Percentiles rank a stretch among this genome's conserved stretches.
phyloP scores from a whole-genome alignment of 2,329 filamentous ascomycete genomes.

The Hortaea werneckii region DNA sequence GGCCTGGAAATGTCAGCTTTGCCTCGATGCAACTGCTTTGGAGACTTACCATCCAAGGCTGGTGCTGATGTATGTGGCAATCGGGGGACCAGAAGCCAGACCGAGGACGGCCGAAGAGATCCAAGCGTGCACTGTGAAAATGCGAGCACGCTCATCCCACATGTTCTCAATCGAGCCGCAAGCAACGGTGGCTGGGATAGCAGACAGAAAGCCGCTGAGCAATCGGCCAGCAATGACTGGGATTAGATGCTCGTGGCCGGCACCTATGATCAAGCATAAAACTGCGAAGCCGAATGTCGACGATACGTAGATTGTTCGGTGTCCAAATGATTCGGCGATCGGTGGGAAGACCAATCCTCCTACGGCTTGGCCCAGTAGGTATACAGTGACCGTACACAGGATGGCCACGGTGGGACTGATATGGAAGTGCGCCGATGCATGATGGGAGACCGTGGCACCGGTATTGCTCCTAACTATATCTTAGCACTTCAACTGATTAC shows the following conservation, averaged over 20 bases:
- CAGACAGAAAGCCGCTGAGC: neutral
- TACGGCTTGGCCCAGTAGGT: constrained; percentile 29
- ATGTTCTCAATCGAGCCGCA: constrained; percentile 32
- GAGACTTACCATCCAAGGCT: constrained; percentile 5
- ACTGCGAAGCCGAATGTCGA: constrained; percentile 25
- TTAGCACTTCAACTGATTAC: no score
- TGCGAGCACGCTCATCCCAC: constrained; percentile 35
- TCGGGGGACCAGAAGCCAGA: neutral
- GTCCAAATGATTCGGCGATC: constrained; percentile 29
- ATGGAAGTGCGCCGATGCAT: constrained; percentile 1
- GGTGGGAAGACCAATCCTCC: constrained; percentile 32
- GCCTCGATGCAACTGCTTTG: neutral
- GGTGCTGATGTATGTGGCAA: constrained; percentile 1
- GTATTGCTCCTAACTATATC: constrained; percentile 6
- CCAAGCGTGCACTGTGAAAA: constrained; percentile 28
- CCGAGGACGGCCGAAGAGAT: constrained; percentile 1
- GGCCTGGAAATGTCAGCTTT: neutral
- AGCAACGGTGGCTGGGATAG: constrained; percentile 1
- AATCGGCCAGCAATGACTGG: neutral
- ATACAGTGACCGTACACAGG: constrained; percentile 12
- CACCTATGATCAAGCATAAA: constrained; percentile 30
- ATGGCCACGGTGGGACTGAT: constrained; percentile 3
- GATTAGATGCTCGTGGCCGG: neutral
- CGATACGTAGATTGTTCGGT: constrained; percentile 26
- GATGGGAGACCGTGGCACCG: constrained; percentile 4